phyloP scores from a whole-genome alignment of 495 filamentous ascomycete genomes.

The Aspergillus sclerotioniger region DNA sequence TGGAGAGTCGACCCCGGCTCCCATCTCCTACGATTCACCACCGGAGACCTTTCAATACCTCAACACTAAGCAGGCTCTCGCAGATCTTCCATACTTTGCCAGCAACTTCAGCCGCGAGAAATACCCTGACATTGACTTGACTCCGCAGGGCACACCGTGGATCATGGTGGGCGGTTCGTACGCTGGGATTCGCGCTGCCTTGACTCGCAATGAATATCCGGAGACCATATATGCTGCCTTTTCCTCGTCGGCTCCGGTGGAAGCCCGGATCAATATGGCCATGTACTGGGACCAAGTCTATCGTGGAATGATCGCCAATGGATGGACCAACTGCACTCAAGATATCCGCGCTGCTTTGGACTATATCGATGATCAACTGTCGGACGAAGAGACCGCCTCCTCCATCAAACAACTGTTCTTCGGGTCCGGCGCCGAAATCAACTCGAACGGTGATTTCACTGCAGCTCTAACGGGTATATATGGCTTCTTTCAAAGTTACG shows the following conservation, averaged over 20 bases:
- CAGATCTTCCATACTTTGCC: conserved; percentile 53
- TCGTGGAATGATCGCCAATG: conserved; percentile 50
- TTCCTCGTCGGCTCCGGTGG: conserved; percentile 55
- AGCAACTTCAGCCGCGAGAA: conserved; percentile 41
- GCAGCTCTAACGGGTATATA: conserved; percentile 41
- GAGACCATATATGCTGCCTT: conserved; percentile 55
- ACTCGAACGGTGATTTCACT: conserved; percentile 51
- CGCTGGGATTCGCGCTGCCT: conserved; percentile 53
- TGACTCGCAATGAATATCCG: conserved; percentile 55
- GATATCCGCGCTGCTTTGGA: conserved; percentile 51
- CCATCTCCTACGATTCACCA: conserved; percentile 42
- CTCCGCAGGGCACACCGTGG: conserved; percentile 52
- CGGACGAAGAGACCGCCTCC: conserved; percentile 30
- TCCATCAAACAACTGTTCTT: conserved; percentile 51
- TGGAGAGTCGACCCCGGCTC: conserved; percentile 50
- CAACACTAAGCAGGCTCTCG: conserved; percentile 50
- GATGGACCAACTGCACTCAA: conserved; percentile 51
- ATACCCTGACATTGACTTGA: conserved; percentile 36
- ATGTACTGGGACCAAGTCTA: conserved; percentile 56
- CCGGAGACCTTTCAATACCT: conserved; percentile 50
- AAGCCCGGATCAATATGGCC: conserved; percentile 57
- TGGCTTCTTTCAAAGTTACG: conserved; percentile 47
- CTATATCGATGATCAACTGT: conserved; percentile 51
- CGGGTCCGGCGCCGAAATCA: conserved; percentile 46
- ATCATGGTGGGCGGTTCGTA: conserved; percentile 61